Conservation (phyloP, 176 grass and related monocot genomes). For the Aegilops sharonensis region DNA sequence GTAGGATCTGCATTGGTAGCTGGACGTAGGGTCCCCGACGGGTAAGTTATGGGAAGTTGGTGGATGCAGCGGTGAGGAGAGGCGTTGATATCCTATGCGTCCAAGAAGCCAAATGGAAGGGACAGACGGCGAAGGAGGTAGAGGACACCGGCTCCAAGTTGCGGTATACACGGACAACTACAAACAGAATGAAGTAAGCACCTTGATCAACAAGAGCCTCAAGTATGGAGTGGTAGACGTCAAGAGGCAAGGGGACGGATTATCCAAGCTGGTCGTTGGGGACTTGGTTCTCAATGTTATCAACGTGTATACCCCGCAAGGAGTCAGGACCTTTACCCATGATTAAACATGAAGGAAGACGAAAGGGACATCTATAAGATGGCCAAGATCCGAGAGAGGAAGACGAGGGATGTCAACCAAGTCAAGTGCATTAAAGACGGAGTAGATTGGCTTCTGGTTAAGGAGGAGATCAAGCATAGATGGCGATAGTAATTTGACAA, state of each 20-base stretch:
- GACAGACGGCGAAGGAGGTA: not conserved
- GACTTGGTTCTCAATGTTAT: no score
- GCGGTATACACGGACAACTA: not conserved
- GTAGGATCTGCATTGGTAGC: not conserved
- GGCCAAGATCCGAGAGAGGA: not conserved
- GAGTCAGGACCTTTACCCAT: not conserved
- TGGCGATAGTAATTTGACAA: not conserved
- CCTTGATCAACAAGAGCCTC: not conserved
- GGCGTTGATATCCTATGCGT: not conserved
- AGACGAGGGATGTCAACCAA: not conserved
- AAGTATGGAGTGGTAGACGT: no score
- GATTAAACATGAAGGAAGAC: not conserved
- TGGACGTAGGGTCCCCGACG: not conserved
- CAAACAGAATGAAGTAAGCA: not conserved
- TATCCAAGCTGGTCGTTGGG: no score
- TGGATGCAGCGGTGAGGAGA: not conserved
- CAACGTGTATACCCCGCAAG: no score
- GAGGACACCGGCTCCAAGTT: not conserved
- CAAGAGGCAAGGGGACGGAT: no score
- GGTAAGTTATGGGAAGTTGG: not conserved
- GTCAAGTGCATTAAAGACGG: not conserved
- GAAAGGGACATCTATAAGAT: not conserved
- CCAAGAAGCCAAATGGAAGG: not conserved
- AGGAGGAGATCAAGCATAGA: not conserved
- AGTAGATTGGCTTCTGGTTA: not conserved